Evolutionary conservation across 768 basidiomycete genomes (phyloP), one percentile per base, ranked within the genome.

Genomic region (Naematelia encephala): DNA sequence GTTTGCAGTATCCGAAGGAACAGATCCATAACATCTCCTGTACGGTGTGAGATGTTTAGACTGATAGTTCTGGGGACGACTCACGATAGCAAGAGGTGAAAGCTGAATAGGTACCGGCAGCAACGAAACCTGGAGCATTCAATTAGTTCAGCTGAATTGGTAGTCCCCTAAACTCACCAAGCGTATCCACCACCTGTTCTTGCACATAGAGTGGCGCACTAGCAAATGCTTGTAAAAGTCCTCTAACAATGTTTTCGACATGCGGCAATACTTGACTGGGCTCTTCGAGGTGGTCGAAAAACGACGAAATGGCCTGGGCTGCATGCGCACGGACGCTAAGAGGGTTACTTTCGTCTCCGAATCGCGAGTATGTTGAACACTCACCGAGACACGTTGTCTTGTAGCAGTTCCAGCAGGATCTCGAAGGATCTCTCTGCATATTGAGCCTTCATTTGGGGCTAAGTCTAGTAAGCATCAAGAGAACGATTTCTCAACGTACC

Each of bases 171-270:
- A 47, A 54, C 57, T 54, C 43, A 67, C 68, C 54, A 27, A 93
- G 77, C 12, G 89, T 90, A 27, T 89, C 91, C 54, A 94, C 84
- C 0, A 87, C 88, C 70, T 91, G 90, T 71, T 92, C 90, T 70
- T 91, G 89, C 0, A 91, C 88, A 63, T 89, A 91, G 42, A 63
- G 47, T 14, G 63, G 61, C 1, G 65, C 63, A 29, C 42, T 16
- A 13, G 49, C 47, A 45, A 57, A 63, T 5, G 64, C 52, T 11
- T 42, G 39, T 12, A 74, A 29, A 2, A 89, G 80, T 0, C 87
- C 83, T 66, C 86, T 85, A 26, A 93, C 87, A 63, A 91, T 86
- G 0, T 84, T 82, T 53, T 90, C 90, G 16, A 93, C 83, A 74
- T 88, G 90, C 0, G 88, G 87, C 0, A 87, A 66, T 10, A 90